These are phyloP conservation scores for Aspergillus flavus DNA, from an alignment of 2,329 filamentous ascomycete genomes.

Conservation along the genomic window DNA sequence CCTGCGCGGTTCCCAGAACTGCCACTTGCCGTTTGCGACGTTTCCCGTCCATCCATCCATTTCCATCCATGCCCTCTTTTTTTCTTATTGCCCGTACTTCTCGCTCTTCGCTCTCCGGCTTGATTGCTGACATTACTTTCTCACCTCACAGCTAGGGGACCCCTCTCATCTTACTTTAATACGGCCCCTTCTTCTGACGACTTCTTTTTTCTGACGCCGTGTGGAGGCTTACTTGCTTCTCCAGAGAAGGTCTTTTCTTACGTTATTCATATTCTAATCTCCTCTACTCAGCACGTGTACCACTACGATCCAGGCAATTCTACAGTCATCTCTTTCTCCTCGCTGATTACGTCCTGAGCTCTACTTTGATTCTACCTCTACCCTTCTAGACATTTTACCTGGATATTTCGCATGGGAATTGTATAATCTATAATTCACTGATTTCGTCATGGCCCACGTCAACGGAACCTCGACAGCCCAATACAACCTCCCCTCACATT, in stretches of 20 bases:
- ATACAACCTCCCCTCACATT: slow-evolving; percentile 84
- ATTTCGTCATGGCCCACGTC: slow-evolving; percentile 42
- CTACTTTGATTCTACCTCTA: background rate
- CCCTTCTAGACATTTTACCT: slow-evolving; percentile 11
- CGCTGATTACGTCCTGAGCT: slow-evolving; percentile 4
- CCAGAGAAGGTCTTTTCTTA: slow-evolving; percentile 1
- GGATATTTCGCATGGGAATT: slow-evolving; percentile 26
- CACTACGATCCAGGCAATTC: slow-evolving; percentile 4
- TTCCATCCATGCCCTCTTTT: no score
- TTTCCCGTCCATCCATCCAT: background rate
- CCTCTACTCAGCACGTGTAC: slow-evolving; percentile 3
- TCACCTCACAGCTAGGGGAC: background rate
- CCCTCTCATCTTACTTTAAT: background rate
- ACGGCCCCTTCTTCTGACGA: background rate
- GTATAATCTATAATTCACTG: slow-evolving; percentile 30
- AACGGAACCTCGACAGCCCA: slow-evolving; percentile 51
- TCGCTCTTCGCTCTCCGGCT: background rate
- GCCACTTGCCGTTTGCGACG: slow-evolving; percentile 7
- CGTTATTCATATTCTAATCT: slow-evolving; percentile 7
- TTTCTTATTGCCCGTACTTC: background rate
- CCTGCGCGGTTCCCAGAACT: background rate
- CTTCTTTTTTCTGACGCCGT: slow-evolving; percentile 2
- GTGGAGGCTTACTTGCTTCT: slow-evolving; percentile 2
- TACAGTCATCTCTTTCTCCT: slow-evolving; percentile 6
- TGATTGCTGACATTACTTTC: slow-evolving; percentile 6